Evolutionary conservation across 1,139 yeast species (phyloP), one percentile per base, ranked within the genome.

Genomic region (Pneumocystis murina): DNA sequence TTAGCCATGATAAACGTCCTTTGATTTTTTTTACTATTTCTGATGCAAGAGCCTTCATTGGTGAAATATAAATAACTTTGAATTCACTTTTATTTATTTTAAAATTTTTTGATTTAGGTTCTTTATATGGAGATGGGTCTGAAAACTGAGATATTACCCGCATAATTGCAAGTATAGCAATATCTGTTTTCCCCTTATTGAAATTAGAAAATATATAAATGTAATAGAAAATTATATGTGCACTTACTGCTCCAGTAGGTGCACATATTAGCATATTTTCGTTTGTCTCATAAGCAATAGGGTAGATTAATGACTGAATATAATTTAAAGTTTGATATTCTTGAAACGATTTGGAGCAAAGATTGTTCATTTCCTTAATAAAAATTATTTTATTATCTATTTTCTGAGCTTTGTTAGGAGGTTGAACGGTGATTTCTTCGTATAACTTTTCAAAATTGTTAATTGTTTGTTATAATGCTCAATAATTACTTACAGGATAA

Each of bases 181-280:
- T 96, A 73, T 94, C 97, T 0, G 99, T 94, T 72, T 92, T 92
- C 80, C 99, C 99, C 67, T 65, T 38, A n/a, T 16, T 20, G 14
- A 2, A 30, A 39, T 36, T 57, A 59, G 39, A 36, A 8, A 30
- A 3, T 28, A 48, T 8, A 16, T 10, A 17, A 10, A 33, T 48
- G 5, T 24, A 20, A 39, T 28, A 59, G 17, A 30, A 55, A 35
- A 14, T 28, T 30, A 59, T n/a, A 5, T 58, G 59, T 17, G 20
- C 14, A 59, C 65, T 40, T 63, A 64, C 67, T 7, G 98, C 97
- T 79, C 99, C 98, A 0, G 99, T 92, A 1, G 99, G 99, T 0
- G 99, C 99, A 82, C 98, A 92, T 1, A 92, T 91, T 62, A 92
- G 79, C 96, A 94, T 87, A 71, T 94, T 92, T 70, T 91, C 97